These are phyloP conservation scores for Pichia ethanolica DNA, from an alignment of 805 yeast species.

Conservation along the genomic window DNA sequence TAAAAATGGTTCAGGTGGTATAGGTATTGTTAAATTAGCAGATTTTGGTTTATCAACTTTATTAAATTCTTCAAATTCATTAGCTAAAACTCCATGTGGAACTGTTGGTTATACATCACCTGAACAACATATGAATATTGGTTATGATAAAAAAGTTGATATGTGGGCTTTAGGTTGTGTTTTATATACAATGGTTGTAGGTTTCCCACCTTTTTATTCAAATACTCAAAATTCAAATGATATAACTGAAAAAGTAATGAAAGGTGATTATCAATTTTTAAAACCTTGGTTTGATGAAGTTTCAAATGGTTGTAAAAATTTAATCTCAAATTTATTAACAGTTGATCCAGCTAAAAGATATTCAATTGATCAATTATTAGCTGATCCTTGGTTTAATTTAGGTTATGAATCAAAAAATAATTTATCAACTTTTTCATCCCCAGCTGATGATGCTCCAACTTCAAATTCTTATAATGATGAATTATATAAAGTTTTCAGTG, in stretches of 20 bases:
- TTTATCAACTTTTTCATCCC: conserved; percentile 7
- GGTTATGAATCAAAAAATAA: conserved; percentile 20
- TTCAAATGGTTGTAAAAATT: conserved; percentile 57
- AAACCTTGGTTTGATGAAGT: conserved; percentile 90
- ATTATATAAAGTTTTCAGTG: conserved; percentile 23
- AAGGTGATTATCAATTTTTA: conserved; percentile 67
- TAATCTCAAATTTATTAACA: conserved; percentile 58
- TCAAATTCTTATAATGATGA: conserved; percentile 19
- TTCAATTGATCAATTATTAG: conserved; percentile 56
- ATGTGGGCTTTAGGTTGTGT: conserved; percentile 73
- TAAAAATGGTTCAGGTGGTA: conserved; percentile 54
- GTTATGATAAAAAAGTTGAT: conserved; percentile 60
- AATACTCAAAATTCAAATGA: conserved; percentile 47
- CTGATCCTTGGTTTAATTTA: conserved; percentile 60
- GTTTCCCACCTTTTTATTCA: conserved; percentile 72
- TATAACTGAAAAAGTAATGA: conserved; percentile 59
- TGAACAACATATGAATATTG: conserved; percentile 54
- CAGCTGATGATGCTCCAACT: conserved; percentile 27
- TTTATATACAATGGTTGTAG: conserved; percentile 59
- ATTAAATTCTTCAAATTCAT: conserved; percentile 28
- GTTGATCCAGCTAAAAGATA: conserved; percentile 65
- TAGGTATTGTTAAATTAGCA: conserved; percentile 58
- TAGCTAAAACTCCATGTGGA: conserved; percentile 67
- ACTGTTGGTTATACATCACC: conserved; percentile 75
- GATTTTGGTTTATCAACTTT: conserved; percentile 66